Evolutionary conservation across 2,329 filamentous ascomycete species (phyloP), one percentile per base, ranked within the genome.

Genomic region (Thelonectria olida): DNA sequence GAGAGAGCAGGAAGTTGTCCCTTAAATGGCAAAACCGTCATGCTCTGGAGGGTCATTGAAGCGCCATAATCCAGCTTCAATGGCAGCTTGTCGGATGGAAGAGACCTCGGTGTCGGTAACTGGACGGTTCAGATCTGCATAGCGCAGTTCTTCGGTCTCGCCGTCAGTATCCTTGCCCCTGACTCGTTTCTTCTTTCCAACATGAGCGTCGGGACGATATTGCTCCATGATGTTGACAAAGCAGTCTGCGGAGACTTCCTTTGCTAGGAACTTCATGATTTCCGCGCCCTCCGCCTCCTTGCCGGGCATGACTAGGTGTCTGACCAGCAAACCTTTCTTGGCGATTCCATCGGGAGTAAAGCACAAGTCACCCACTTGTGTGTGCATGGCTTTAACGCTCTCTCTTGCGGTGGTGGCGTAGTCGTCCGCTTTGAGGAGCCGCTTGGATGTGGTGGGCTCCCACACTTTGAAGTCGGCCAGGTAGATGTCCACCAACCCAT

Each of bases 181-280:
- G 13, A 50, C 57, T 31, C 70, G 66, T 67, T 79, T 86, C 54
- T 81, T 79, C 79, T 93, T 95, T 4, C 92, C 92, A 1, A 96
- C 92, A 74, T 96, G 88, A 0, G 91, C 92, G 65, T 91, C 86
- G 0, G 92, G 92, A 64, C 88, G 88, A 72, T 96, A 96, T 77
- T 96, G 92, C 76, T 96, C 92, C 92, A 96, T 96, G 66, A 96
- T 89, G 73, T 96, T 90, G 61, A 96, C 85, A 76, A 94, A 95
- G 42, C 91, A 82, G 74, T 96, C 92, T 56, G 80, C 84, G 4
- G 90, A 92, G 2, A 96, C 83, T 53, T 93, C 86, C 25, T 85
- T 80, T 0, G 91, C 92, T 15, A 96, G 80, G 83, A 92, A 96
- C 63, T 80, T 82, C 82, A 96, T 90, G 61, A 96, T 96, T 64